phyloP scores from a whole-genome alignment of 306 rosid genomes.

The Citrullus colocynthis region DNA sequence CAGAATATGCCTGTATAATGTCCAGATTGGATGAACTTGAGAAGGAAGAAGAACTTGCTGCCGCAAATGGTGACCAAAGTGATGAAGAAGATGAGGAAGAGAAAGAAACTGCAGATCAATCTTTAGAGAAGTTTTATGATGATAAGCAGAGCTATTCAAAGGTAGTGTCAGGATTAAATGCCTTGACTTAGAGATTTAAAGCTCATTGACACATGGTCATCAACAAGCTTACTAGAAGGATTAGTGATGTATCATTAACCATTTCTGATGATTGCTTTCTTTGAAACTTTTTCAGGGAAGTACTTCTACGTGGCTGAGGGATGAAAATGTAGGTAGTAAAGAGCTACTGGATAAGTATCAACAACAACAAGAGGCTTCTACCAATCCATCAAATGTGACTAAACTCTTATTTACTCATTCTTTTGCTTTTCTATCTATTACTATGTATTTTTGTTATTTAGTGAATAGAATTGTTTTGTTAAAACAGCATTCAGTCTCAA shows the following conservation, averaged over 20 bases:
- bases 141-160: slow-evolving; percentile 17
- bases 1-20: slow-evolving; percentile 41
- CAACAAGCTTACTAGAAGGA: not conserved
- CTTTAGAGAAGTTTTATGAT: slow-evolving; percentile 19
- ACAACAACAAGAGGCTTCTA: slow-evolving; percentile 17
- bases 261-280: slow-evolving; percentile 16
- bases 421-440: not conserved
- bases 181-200: slow-evolving; percentile 11
- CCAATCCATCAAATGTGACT: slow-evolving; percentile 44
- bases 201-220: not conserved
- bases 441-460: not conserved
- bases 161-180: slow-evolving; percentile 28
- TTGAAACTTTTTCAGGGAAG: slow-evolving; percentile 21
- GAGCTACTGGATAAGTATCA: slow-evolving; percentile 9
- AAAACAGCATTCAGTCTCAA: slow-evolving; percentile 6
- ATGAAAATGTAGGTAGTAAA: slow-evolving; percentile 2
- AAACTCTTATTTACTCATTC: slow-evolving; percentile 1
- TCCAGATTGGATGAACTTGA: slow-evolving; percentile 65
- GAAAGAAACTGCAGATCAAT: slow-evolving; percentile 21
- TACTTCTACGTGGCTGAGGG: slow-evolving; percentile 20
- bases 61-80: slow-evolving; percentile 22
- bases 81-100: slow-evolving; percentile 30
- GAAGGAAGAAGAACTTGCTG: slow-evolving; percentile 59
- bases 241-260: not conserved
- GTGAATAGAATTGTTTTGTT: not conserved